These are phyloP conservation scores for Jaminaea rosea DNA, from an alignment of 1,284 basidiomycete species.

Conservation along the genomic window DNA sequence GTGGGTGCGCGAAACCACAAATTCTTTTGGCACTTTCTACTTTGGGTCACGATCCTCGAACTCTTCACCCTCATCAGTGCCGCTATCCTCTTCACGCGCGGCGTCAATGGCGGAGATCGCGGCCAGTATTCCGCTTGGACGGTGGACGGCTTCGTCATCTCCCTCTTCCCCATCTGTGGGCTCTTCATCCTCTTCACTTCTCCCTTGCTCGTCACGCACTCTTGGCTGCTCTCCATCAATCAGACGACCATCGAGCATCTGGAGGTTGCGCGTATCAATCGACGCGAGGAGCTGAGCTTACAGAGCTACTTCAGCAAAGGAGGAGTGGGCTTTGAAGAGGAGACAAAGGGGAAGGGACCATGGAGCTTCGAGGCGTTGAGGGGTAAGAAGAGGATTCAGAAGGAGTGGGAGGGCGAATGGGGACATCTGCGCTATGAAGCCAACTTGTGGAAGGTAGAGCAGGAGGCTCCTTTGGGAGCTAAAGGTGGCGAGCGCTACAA, in stretches of 20 bases:
- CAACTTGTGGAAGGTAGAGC: neutral
- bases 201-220: slow-evolving; percentile 57
- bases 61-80: slow-evolving; percentile 57
- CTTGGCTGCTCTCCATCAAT: slow-evolving; percentile 57
- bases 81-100: slow-evolving; percentile 34
- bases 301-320: slow-evolving; percentile 31
- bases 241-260: slow-evolving; percentile 73
- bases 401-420: slow-evolving; percentile 2
- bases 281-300: slow-evolving; percentile 57
- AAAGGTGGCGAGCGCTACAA: too few relatives aligned
- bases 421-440: neutral
- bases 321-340: slow-evolving; percentile 10
- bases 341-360: slow-evolving; percentile 28
- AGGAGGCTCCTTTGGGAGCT: neutral
- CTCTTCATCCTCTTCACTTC: slow-evolving; percentile 65
- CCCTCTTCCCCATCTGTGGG: slow-evolving; percentile 56
- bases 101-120: slow-evolving; percentile 23
- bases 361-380: slow-evolving; percentile 73
- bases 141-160: slow-evolving; percentile 60
- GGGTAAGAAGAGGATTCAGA: neutral
- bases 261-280: slow-evolving; percentile 54
- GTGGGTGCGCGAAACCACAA: slow-evolving; percentile 73
- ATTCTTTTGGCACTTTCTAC: slow-evolving; percentile 52
- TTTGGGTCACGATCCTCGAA: slow-evolving; percentile 56
- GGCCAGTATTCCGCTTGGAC: slow-evolving; percentile 22